Evolutionary conservation across 2,329 filamentous ascomycete genomes (phyloP).

Genomic region (Fonsecaea erecta): DNA sequence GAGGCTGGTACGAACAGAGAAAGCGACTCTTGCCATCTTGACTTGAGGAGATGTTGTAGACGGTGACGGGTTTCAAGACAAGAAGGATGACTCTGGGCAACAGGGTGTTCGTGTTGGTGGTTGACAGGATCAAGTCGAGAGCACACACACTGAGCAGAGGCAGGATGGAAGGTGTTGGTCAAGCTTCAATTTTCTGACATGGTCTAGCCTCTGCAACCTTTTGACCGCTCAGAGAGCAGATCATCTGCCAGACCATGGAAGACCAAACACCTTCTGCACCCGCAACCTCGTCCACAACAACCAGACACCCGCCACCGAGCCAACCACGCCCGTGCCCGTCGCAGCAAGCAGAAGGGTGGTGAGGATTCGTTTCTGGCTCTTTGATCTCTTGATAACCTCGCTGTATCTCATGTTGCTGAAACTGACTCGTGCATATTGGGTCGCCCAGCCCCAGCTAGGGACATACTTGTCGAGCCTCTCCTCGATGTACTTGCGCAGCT

Average conservation of each 20-base stretch:
- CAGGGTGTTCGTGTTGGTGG: neutral
- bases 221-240: neutral
- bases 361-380: constrained; percentile 69
- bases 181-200: neutral
- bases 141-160: neutral
- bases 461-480: constrained; percentile 78
- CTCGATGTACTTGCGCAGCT: constrained; percentile 81
- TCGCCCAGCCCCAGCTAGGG: constrained; percentile 82
- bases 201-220: neutral
- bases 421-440: constrained; percentile 88
- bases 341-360: constrained; percentile 14
- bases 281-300: constrained; percentile 15
- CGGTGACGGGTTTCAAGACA: neutral
- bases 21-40: neutral
- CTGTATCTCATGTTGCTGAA: constrained; percentile 93
- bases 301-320: constrained; percentile 18
- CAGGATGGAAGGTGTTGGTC: neutral
- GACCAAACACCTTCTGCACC: constrained; percentile 2
- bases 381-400: constrained; percentile 73
- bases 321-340: constrained; percentile 9
- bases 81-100: neutral
- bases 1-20: neutral
- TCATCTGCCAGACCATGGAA: constrained; percentile 17
- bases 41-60: neutral
- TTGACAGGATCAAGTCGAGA: neutral